These are phyloP conservation scores for Pythium pyrilobum DNA, from an alignment of 352 stramenopile genomes.

Conservation along the genomic window DNA sequence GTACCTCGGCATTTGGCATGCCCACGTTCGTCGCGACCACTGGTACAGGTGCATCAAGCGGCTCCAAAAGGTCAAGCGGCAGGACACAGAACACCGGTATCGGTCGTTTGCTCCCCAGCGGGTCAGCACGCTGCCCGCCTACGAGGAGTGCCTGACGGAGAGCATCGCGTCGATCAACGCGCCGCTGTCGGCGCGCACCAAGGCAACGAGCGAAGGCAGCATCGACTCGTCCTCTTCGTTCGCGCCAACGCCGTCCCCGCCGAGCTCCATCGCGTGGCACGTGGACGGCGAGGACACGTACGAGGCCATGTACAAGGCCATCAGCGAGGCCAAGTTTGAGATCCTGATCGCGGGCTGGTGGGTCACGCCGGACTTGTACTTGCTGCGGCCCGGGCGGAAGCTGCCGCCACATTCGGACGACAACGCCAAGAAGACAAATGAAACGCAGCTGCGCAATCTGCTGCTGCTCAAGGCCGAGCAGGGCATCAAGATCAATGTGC, in stretches of 20 bases:
- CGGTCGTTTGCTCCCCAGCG: constrained; percentile 75
- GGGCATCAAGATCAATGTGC: constrained; percentile 86
- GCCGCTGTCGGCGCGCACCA: constrained; percentile 15
- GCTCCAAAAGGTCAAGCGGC: constrained; percentile 73
- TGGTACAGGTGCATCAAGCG: constrained; percentile 74
- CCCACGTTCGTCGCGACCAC: constrained; percentile 76
- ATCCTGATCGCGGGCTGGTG: constrained; percentile 91
- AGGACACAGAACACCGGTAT: constrained; percentile 65
- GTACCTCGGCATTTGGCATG: constrained; percentile 76
- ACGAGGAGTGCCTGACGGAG: constrained; percentile 9
- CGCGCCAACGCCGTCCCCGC: constrained; percentile 26
- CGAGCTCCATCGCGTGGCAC: constrained; percentile 75
- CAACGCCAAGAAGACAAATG: constrained; percentile 48
- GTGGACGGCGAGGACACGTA: constrained; percentile 87
- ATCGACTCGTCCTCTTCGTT: constrained; percentile 59
- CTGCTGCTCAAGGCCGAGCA: constrained; percentile 73
- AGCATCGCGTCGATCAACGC: constrained; percentile 6
- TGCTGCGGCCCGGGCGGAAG: constrained; percentile 63
- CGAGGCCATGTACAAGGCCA: constrained; percentile 81
- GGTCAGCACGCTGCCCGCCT: constrained; percentile 29
- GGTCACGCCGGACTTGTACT: constrained; percentile 80
- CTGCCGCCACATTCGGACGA: constrained; percentile 32
- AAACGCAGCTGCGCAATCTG: constrained; percentile 71
- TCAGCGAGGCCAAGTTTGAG: constrained; percentile 80
- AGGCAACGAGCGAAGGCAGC: constrained; percentile 44